These are phyloP conservation scores for Nannizziopsis arthrosporioides DNA, from an alignment of 2,329 filamentous ascomycete genomes.

Conservation along the genomic window DNA sequence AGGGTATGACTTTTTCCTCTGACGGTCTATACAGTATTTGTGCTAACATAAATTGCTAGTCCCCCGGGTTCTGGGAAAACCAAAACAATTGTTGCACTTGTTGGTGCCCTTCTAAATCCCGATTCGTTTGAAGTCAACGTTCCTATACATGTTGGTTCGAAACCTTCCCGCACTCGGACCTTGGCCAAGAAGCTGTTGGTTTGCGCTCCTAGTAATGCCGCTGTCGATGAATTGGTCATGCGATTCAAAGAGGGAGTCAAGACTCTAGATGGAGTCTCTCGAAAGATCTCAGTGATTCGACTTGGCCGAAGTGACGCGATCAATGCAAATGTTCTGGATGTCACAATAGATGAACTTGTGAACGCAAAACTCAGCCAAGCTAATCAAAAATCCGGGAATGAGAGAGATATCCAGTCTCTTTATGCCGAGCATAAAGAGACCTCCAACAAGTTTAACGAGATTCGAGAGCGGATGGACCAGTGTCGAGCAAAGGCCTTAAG, in stretches of 20 bases:
- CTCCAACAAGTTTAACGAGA: conserved; percentile 54
- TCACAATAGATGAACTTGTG: conserved; percentile 87
- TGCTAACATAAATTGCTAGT: conserved; percentile 36
- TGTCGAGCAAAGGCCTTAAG: conserved; percentile 44
- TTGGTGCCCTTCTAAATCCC: conserved; percentile 68
- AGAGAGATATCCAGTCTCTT: conserved; percentile 50
- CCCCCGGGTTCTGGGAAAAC: conserved; percentile 96
- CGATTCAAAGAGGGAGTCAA: conserved; percentile 80
- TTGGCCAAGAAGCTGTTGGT: conserved; percentile 75
- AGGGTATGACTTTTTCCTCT: conserved; percentile 44
- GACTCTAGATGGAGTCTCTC: conserved; percentile 57
- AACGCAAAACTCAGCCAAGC: conserved; percentile 51
- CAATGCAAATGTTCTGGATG: conserved; percentile 75
- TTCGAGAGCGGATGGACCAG: conserved; percentile 61
- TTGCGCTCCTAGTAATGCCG: conserved; percentile 96
- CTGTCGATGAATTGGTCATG: conserved; percentile 89
- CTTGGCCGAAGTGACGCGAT: conserved; percentile 86
- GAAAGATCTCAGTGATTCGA: conserved; percentile 76
- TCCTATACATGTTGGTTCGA: too few relatives aligned
- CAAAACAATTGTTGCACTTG: conserved; percentile 94
- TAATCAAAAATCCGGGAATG: conserved; percentile 35
- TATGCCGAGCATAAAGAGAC: conserved; percentile 55
- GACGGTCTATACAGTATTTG: conserved; percentile 5
- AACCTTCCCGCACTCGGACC: conserved; percentile 17
- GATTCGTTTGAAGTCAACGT: conserved; percentile 38